Base-by-base conservation (phyloP, 208 protist species). In the Herpetomonas tarakana region DNA sequence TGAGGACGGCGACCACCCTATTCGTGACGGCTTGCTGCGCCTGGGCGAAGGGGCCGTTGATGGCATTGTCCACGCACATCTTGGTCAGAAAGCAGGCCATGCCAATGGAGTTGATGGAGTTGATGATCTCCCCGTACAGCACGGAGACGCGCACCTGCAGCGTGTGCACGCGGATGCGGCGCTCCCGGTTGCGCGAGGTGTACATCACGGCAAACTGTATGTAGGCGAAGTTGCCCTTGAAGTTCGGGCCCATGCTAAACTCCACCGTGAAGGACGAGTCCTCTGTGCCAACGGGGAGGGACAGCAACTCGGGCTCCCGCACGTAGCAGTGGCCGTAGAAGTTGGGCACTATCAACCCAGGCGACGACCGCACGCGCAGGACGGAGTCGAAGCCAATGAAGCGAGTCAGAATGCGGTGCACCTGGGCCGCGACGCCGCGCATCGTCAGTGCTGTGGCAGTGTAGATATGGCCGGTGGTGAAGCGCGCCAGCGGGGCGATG, bases 301-400 rank as follows among this genome's bases (percentile, higher is more conserved):
- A 74, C 2, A 99, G 80, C n/a, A 99, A 76, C 60, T 99, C 97
- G 0, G 89, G 82, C 51, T 88, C 80, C 1, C 96, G 83, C 29
- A 99, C 80, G 78, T 98, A 97, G 65, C 97, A 98, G 81, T 99
- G 95, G 2, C 98, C 98, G 62, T 97, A 97, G 53, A 94, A 94
- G 62, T 94, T 91, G 14, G 71, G 70, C 64, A 96, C 77, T 6
- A 86, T 81, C 12, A 96, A 46, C 2, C 93, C 94, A 22, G 65
- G 81, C 39, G 88, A 96, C 1, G 72, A 79, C 29, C 98, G 86
- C n/a, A 99, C 83, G 24, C 98, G 94, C 80, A 99, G 86, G 30
- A 99, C 93, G 35, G 92, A 87, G 74, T 99, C 98, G 65, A 97
- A 98, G 18, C 86, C 97, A 21, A 86, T 94, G 22, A 86, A 83